These are phyloP conservation scores for Penicillium taxi DNA, from an alignment of 495 filamentous ascomycete species.

Conservation along the genomic window DNA sequence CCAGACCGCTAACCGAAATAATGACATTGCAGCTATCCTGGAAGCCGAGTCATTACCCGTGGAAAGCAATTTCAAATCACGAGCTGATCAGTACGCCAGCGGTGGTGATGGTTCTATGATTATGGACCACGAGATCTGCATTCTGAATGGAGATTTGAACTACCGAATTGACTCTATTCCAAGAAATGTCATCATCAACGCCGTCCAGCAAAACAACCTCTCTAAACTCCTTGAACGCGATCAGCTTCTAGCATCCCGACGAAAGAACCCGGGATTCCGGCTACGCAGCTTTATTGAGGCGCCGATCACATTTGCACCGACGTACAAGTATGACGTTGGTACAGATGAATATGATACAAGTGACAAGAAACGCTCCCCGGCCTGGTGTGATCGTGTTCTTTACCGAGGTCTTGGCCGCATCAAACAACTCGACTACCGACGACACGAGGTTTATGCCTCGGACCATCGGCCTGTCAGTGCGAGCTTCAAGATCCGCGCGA, in stretches of 20 bases:
- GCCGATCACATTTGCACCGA: constrained; percentile 84
- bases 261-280: constrained; percentile 81
- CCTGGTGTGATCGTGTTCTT: constrained; percentile 92
- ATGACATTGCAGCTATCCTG: constrained; percentile 85
- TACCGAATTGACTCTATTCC: constrained; percentile 98
- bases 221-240: constrained; percentile 90
- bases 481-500: constrained; percentile 69
- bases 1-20: constrained; percentile 81
- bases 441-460: constrained; percentile 82
- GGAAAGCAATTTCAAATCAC: constrained; percentile 50
- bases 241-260: constrained; percentile 77
- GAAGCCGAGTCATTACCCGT: constrained; percentile 65
- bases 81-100: constrained; percentile 70
- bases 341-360: constrained; percentile 88
- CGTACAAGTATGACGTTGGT: constrained; percentile 97
- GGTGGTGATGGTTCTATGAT: constrained; percentile 96
- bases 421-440: constrained; percentile 75
- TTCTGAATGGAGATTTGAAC: constrained; percentile 93
- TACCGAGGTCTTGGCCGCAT: constrained; percentile 78
- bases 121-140: constrained; percentile 91
- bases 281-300: constrained; percentile 79
- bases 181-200: constrained; percentile 80
- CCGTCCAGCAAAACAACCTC: constrained; percentile 70
- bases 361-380: constrained; percentile 91
- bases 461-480: constrained; percentile 93